These are phyloP conservation scores for Oryza meyeriana DNA, from an alignment of 176 grass and related monocot genomes.

Conservation along the genomic window DNA sequence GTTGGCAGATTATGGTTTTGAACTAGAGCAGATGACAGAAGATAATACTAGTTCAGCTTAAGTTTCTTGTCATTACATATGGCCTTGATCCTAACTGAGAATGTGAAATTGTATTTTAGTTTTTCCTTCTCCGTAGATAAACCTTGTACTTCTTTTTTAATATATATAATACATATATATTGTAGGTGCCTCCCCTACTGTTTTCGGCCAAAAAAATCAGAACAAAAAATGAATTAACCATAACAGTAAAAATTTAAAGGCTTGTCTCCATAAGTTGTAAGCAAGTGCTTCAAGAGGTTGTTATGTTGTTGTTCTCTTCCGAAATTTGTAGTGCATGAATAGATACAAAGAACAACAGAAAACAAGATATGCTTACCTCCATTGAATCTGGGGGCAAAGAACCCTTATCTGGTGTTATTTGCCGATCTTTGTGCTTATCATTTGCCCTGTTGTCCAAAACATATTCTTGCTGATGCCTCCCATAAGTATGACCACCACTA, in stretches of 20 bases:
- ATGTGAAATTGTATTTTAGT: neutral
- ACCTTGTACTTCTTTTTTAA: no score
- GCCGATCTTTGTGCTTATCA: constrained; percentile 46
- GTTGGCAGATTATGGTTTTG: neutral
- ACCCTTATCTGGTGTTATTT: constrained; percentile 43
- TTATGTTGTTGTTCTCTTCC: neutral
- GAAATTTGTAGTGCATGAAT: neutral
- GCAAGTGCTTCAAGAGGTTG: neutral
- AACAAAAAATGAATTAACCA: constrained; percentile 26
- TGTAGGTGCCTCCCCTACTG: no score
- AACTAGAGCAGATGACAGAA: constrained; percentile 19
- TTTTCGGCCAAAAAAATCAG: neutral
- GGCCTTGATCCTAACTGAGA: neutral
- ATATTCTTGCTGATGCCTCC: constrained; percentile 48
- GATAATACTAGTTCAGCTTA: neutral
- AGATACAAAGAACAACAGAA: neutral
- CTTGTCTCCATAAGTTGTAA: neutral
- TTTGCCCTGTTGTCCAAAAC: constrained; percentile 37
- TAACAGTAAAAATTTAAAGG: neutral
- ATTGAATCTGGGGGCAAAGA: constrained; percentile 43
- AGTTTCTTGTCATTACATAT: neutral
- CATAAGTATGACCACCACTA: constrained; percentile 56
- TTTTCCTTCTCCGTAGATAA: no score
- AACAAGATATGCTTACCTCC: constrained; percentile 64
- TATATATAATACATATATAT: no score